phyloP scores from a whole-genome alignment of 202 grass and related monocot genomes.

The Cymbopogon flexuosus region DNA sequence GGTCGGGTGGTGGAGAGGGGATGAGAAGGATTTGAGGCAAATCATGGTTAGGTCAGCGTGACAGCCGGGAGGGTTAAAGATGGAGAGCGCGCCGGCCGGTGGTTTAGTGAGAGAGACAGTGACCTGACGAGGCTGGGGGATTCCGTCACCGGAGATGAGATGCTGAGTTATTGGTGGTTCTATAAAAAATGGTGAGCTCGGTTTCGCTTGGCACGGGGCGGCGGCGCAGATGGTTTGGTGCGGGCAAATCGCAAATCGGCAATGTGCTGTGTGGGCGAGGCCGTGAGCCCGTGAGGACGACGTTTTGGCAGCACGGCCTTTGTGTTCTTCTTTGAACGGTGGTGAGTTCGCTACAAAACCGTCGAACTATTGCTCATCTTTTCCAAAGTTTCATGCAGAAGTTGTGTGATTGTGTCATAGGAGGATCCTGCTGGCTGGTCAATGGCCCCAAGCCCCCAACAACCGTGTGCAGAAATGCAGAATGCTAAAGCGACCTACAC shows the following conservation, averaged over 20 bases:
- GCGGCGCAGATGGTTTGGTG: not conserved
- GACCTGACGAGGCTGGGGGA: not conserved
- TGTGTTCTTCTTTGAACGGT: not conserved
- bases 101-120: slow-evolving; percentile 13
- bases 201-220: not conserved
- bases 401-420: too few relatives aligned
- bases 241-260: not conserved
- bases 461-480: not conserved
- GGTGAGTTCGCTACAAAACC: not conserved
- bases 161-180: not conserved
- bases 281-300: too few relatives aligned
- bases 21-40: slow-evolving; percentile 28
- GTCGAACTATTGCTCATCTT: not conserved
- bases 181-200: not conserved
- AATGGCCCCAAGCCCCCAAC: not conserved
- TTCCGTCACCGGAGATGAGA: not conserved
- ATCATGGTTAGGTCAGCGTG: slow-evolving; percentile 33
- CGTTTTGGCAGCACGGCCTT: not conserved
- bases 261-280: not conserved
- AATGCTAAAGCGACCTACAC: not conserved
- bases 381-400: not conserved
- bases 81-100: not conserved
- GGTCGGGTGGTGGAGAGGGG: slow-evolving; percentile 25
- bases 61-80: slow-evolving; percentile 20
- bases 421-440: not conserved